These are phyloP conservation scores for Marasmius fiardii DNA, from an alignment of 1,284 basidiomycete genomes.

Conservation along the genomic window DNA sequence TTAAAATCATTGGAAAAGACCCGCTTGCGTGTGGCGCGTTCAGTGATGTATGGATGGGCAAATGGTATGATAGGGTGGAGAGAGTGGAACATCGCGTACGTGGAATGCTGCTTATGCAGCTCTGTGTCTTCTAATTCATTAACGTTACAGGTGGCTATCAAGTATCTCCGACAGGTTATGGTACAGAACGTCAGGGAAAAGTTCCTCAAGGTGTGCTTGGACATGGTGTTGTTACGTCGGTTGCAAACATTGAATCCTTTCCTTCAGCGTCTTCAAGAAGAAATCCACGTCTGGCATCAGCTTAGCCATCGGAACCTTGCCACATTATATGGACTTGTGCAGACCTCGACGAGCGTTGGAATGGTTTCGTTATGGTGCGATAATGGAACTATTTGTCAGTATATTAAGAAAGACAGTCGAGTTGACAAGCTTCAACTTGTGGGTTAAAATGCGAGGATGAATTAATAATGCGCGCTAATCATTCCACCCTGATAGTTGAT, in stretches of 20 bases:
- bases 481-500: slow-evolving; percentile 30
- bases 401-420: slow-evolving; percentile 36
- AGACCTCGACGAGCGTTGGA: slow-evolving; percentile 43
- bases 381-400: slow-evolving; percentile 50
- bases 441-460: slow-evolving; percentile 17
- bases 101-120: background rate
- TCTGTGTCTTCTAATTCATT: background rate
- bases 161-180: slow-evolving; percentile 53
- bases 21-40: slow-evolving; percentile 50
- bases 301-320: slow-evolving; percentile 50
- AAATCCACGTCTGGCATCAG: slow-evolving; percentile 50
- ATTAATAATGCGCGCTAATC: background rate
- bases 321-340: slow-evolving; percentile 47
- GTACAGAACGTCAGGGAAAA: slow-evolving; percentile 47
- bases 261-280: slow-evolving; percentile 48
- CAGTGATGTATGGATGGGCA: slow-evolving; percentile 57
- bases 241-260: background rate
- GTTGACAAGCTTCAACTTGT: slow-evolving; percentile 44
- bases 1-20: slow-evolving; percentile 24
- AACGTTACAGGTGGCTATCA: slow-evolving; percentile 46
- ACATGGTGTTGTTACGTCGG: background rate
- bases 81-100: slow-evolving; percentile 33
- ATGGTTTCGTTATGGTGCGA: slow-evolving; percentile 62
- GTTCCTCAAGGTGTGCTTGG: slow-evolving; percentile 38
- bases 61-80: slow-evolving; percentile 44